A percentile compares a stretch with the other conserved stretches of the same genome.
These are phyloP conservation scores for Cyclostephanos tholiformis DNA, from an alignment of 108 stramenopile genomes.

Conservation along the genomic window DNA sequence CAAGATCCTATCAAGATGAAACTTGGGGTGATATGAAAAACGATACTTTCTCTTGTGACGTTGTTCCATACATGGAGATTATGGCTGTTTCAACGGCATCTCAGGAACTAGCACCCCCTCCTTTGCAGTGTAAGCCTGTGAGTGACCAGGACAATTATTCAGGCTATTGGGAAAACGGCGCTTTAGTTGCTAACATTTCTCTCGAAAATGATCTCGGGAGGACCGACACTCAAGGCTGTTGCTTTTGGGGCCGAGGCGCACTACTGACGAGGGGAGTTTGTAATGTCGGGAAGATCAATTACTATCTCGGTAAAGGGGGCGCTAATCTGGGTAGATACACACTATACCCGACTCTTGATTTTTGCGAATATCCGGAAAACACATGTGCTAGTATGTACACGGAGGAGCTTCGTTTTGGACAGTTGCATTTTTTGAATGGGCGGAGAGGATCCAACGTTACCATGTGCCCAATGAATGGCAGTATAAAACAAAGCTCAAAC, in stretches of 20 bases:
- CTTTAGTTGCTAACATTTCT: slow-evolving; percentile 1
- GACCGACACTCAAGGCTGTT: slow-evolving; percentile 47
- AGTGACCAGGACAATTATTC: slow-evolving; percentile 25
- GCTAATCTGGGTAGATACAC: slow-evolving; percentile 6
- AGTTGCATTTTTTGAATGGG: slow-evolving; percentile 27
- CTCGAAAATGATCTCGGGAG: slow-evolving; percentile 32
- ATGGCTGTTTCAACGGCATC: slow-evolving; percentile 34
- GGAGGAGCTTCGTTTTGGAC: slow-evolving; percentile 9
- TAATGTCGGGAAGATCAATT: slow-evolving; percentile 51
- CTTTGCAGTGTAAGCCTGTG: slow-evolving; percentile 39
- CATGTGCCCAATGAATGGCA: neutral
- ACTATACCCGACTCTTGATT: slow-evolving; percentile 16
- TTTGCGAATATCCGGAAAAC: slow-evolving; percentile 22
- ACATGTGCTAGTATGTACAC: slow-evolving; percentile 6
- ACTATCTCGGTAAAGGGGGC: slow-evolving; percentile 37
- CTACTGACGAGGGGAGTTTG: slow-evolving; percentile 26
- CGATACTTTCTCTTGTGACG: slow-evolving; percentile 33
- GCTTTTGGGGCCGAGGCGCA: slow-evolving; percentile 35
- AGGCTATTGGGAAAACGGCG: slow-evolving; percentile 52
- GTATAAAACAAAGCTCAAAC: slow-evolving; percentile 8
- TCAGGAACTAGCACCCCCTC: slow-evolving; percentile 39
- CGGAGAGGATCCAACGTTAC: slow-evolving; percentile 21
- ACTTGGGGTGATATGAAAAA: slow-evolving; percentile 27
- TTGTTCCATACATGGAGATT: slow-evolving; percentile 45
- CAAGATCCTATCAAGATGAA: slow-evolving; percentile 48